Evolutionary conservation across 257 asterid species (phyloP).

Genomic region (Craterostigma plantagineum): DNA sequence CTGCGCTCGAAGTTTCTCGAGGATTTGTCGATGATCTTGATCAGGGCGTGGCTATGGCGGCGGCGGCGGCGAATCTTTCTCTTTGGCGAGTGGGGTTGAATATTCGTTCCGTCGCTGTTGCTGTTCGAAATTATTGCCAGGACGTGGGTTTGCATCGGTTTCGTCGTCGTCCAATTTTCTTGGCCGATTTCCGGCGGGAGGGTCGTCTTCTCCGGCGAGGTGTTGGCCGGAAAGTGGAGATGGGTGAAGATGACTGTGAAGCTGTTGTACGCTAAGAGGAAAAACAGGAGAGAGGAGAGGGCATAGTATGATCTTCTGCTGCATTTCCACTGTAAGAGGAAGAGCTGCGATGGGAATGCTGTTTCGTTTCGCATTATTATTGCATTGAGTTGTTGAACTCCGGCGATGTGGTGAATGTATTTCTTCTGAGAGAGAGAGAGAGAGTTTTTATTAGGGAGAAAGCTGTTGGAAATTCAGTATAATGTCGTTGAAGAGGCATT

Average conservation of each 20-base stretch:
- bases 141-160: constrained; percentile 25
- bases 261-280: constrained; percentile 47
- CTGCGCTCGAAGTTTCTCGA: constrained; percentile 27
- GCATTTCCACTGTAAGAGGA: constrained; percentile 18
- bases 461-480: no score
- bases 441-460: no score
- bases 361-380: constrained; percentile 13
- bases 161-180: constrained; percentile 8
- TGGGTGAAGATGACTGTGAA: constrained; percentile 35
- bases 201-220: constrained; percentile 20
- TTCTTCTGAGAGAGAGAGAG: no score
- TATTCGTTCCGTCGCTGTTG: no score
- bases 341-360: constrained; percentile 5
- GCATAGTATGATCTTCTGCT: constrained; percentile 39
- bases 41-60: constrained; percentile 10
- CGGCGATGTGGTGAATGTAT: no score
- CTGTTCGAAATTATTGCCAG: constrained; percentile 18
- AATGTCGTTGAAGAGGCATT: no score
- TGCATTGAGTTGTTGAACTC: no score
- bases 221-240: constrained; percentile 26
- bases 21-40: constrained; percentile 9
- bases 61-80: constrained; percentile 11
- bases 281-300: constrained; percentile 32
- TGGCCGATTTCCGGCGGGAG: constrained; percentile 20
- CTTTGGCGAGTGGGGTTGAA: no score